Base-by-base conservation (phyloP, 495 filamentous ascomycete species). In the Penicillium angulare region DNA sequence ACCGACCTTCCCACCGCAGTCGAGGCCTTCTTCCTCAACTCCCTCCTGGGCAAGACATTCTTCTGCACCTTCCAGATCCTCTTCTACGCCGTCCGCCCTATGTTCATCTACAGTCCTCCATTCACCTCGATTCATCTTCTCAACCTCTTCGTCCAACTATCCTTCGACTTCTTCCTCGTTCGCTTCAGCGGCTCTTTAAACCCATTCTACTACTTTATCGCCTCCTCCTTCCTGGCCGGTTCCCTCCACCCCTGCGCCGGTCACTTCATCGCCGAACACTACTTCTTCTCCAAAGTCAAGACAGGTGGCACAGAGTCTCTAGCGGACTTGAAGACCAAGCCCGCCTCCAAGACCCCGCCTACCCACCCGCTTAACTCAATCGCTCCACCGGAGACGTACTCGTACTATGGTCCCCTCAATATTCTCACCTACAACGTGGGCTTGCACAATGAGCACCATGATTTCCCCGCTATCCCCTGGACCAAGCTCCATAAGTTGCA, bases 41-140 rank as follows among this genome's bases (percentile, higher is more conserved):
- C 90, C n/a, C 80, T 99, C 63, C 81, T 92, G 15, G 95, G 95
- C 59, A 99, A 99, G 68, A 88, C 95, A 53, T 97, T 99, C 79
- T 99, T 99, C 82, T 95, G 89, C 77, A 97, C 95, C 57, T 97
- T 97, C 76, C 95, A 99, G 72, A 97, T 99, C 67, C 77, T 99
- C 64, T 99, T 99, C 83, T 99, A 99, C 79, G 95, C 95, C 63
- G 63, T 99, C n/a, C 90, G 95, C 4, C 95, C 95, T 44, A 95
- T 97, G 86, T 86, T 92, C 73, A 81, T 99, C 56, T 95, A 95
- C 77, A 80, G 84, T 59, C 78, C 97, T 2, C 89, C 92, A 20
- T 80, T 97, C 66, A 97, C 95, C 43, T 79, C 74, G 62, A 84
- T 96, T 48, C 92, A 97, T 72, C 69, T 83, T 42, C 62, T 89